Evolutionary conservation across 257 asterid genomes (phyloP).

Genomic region (Rauvolfia tetraphylla): DNA sequence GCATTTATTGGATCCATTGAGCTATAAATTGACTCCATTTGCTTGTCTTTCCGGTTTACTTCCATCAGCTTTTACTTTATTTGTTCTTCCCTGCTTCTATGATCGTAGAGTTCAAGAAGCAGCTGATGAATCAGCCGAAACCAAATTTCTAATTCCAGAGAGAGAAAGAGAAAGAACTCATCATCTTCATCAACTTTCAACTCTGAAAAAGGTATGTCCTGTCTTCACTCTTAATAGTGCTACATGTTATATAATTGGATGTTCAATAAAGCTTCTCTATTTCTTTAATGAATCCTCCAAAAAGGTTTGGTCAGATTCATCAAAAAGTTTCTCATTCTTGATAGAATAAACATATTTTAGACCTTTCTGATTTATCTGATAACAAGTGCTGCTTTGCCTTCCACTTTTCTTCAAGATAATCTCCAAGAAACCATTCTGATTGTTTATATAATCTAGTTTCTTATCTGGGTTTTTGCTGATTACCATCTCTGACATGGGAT

Average conservation of each 20-base stretch:
- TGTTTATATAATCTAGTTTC: not conserved
- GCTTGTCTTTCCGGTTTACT: not conserved
- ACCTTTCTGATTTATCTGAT: not conserved
- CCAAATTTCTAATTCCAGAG: not conserved
- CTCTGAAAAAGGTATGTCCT: constrained; percentile 18
- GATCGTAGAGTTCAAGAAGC: not conserved
- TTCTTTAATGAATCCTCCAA: too few relatives aligned
- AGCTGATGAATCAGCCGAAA: not conserved
- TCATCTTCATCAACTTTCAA: not conserved
- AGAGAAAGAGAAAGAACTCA: not conserved
- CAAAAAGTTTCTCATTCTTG: not conserved
- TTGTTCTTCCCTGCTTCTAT: too few relatives aligned
- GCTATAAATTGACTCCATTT: constrained; percentile 13
- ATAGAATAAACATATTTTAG: not conserved
- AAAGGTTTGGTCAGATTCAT: constrained; percentile 3
- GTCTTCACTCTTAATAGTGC: constrained; percentile 9
- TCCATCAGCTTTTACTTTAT: not conserved
- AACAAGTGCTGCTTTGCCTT: not conserved
- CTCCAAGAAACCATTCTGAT: not conserved
- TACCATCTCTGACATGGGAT: not conserved
- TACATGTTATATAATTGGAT: too few relatives aligned
- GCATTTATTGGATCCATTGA: not conserved
- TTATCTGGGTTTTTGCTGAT: not conserved
- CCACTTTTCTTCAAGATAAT: not conserved
- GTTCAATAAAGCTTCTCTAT: not conserved